These are phyloP conservation scores for Cucumis melo DNA, from an alignment of 306 rosid genomes.

Conservation along the genomic window DNA sequence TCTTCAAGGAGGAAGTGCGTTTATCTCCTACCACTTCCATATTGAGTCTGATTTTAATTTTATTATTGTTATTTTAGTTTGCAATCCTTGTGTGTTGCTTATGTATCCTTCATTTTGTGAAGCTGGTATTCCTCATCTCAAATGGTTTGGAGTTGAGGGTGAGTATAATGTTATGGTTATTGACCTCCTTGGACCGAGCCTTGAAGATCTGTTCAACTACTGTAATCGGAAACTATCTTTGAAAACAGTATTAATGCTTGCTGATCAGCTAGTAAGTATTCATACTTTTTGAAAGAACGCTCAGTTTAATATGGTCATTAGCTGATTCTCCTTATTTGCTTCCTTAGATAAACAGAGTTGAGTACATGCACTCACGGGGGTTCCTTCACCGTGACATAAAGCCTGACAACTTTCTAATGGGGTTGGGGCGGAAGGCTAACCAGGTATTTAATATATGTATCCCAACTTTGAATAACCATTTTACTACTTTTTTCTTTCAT, in stretches of 20 bases:
- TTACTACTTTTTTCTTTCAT: background rate
- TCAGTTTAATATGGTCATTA: background rate
- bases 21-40: constrained; percentile 1
- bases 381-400: constrained; percentile 98
- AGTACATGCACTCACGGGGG: constrained; percentile 98
- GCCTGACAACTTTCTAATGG: constrained; percentile 98
- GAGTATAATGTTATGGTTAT: constrained; percentile 93
- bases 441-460: constrained; percentile 36
- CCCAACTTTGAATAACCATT: background rate
- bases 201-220: constrained; percentile 94
- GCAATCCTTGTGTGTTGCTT: background rate
- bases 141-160: constrained; percentile 98
- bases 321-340: constrained; percentile 21
- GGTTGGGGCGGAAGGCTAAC: constrained; percentile 94
- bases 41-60: background rate
- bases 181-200: constrained; percentile 98
- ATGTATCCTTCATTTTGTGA: constrained; percentile 11
- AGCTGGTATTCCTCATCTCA: constrained; percentile 98
- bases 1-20: constrained; percentile 99
- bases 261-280: constrained; percentile 85
- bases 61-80: background rate
- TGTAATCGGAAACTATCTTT: constrained; percentile 77
- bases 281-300: background rate
- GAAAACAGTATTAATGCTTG: constrained; percentile 96
- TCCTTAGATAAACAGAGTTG: constrained; percentile 89